phyloP scores from a whole-genome alignment of 768 basidiomycete species.

The Tulasnella sp. region DNA sequence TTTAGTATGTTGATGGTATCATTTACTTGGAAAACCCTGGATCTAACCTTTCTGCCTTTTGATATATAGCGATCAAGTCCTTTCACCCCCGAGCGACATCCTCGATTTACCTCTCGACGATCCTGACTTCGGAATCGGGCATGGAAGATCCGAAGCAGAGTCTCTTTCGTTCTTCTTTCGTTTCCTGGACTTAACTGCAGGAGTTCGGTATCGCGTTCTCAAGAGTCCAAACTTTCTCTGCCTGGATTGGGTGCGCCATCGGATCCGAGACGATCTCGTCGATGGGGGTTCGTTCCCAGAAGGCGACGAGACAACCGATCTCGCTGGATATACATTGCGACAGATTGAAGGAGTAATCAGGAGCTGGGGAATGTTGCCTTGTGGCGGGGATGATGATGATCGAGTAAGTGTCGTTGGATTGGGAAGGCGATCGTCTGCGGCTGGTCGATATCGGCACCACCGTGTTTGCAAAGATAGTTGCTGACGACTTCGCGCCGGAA shows the following conservation, averaged over 20 bases:
- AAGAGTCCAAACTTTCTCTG: slow-evolving; percentile 12
- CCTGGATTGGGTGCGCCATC: slow-evolving; percentile 14
- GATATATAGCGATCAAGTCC: background rate
- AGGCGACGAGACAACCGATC: slow-evolving; percentile 3
- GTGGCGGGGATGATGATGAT: background rate
- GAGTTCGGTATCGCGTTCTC: slow-evolving; percentile 12
- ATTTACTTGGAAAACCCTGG: background rate
- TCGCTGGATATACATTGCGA: slow-evolving; percentile 2
- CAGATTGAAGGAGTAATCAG: background rate
- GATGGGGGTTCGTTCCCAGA: slow-evolving; percentile 1
- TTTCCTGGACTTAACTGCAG: slow-evolving; percentile 7
- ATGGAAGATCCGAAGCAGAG: slow-evolving; percentile 8
- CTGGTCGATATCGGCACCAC: background rate
- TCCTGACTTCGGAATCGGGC: slow-evolving; percentile 2
- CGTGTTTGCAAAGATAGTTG: no score
- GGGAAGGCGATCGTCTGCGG: background rate
- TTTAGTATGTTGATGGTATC: background rate
- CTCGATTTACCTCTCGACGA: slow-evolving; percentile 6
- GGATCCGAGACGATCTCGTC: slow-evolving; percentile 11
- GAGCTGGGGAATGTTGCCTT: slow-evolving; percentile 1
- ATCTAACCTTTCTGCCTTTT: background rate
- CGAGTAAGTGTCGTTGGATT: background rate
- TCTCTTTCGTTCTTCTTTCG: slow-evolving; percentile 14
- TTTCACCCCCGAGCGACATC: slow-evolving; percentile 7
- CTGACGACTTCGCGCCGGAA: background rate